Base-by-base conservation (phyloP, 176 grass and related monocot genomes). In the Areca catechu region DNA sequence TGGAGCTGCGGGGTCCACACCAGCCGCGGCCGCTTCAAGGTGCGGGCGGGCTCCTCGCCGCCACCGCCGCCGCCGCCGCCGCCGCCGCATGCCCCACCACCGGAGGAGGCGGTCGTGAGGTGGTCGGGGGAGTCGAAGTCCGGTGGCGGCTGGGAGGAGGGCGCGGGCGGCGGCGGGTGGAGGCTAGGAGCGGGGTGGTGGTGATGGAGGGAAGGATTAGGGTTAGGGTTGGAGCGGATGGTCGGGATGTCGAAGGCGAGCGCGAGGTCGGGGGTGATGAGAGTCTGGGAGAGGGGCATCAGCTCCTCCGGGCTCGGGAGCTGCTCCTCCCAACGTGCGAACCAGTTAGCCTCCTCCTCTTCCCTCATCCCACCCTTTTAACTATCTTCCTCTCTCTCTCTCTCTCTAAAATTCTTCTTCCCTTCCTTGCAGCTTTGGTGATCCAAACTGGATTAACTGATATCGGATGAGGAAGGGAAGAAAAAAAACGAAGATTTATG, bases 311-410 rank as follows among this genome's bases (percentile, higher is more conserved):
- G 65, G 19, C 51, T 16, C 2, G 65, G 65, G 24, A 68, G 65
- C 52, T 68, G 65, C 65, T 68, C 65, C 29, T 68, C 52, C 52
- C 52, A 68, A 9, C 53, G 52, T 4, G 65, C 24, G 49, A 68
- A 68, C 65, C 65, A 68, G 5, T n/a, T 30, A 0, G 52, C 5
- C 52, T 68, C 65, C 28, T 68, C 65, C 65, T 54, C 89, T 60
- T 89, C 82, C 73, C 82, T 82, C 89, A 89, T 95, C 61, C 47
- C 24, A 5, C 18, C 23, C 34, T 43, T 43, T 43, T 43, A 43
- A 43, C 34, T 49, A 10, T 66, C 65, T 25, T 24, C 18, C 28
- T 56, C 27, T 19, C 51, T 50, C 48, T 9, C 48, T 9, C 27
- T 9, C 52, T 55, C 53, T 22, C 7, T 19, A 22, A 55, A 12